Evolutionary conservation across 495 filamentous ascomycete genomes (phyloP).

Genomic region (Penicillium mononematosum): DNA sequence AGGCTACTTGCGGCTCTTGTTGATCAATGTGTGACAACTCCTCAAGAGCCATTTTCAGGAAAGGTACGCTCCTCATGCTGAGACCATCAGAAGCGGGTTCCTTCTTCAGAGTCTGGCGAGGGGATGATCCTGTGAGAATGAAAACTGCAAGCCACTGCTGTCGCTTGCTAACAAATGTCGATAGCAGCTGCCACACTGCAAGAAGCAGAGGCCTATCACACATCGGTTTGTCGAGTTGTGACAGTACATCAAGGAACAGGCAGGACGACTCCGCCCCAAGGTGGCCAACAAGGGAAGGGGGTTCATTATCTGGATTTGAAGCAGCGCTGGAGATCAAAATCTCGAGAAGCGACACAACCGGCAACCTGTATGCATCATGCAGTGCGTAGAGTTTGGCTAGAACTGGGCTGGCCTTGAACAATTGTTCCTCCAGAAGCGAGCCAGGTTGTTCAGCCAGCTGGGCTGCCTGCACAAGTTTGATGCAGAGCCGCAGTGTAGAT

Average conservation of each 20-base stretch:
- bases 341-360: slow-evolving; percentile 68
- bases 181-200: slow-evolving; percentile 79
- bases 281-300: slow-evolving; percentile 85
- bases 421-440: slow-evolving; percentile 67
- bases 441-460: slow-evolving; percentile 59
- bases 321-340: slow-evolving; percentile 69
- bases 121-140: slow-evolving; percentile 82
- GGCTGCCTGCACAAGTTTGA: slow-evolving; percentile 65
- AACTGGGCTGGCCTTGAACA: slow-evolving; percentile 74
- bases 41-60: slow-evolving; percentile 74
- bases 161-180: slow-evolving; percentile 81
- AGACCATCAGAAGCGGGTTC: slow-evolving; percentile 37
- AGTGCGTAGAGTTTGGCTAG: slow-evolving; percentile 76
- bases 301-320: slow-evolving; percentile 60
- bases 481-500: slow-evolving; percentile 63
- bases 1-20: slow-evolving; percentile 57
- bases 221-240: slow-evolving; percentile 75
- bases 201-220: slow-evolving; percentile 57
- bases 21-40: slow-evolving; percentile 65
- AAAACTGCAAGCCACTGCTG: slow-evolving; percentile 96
- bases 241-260: slow-evolving; percentile 76
- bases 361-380: slow-evolving; percentile 61
- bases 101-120: slow-evolving; percentile 66
- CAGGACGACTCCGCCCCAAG: slow-evolving; percentile 78
- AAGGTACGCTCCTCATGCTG: slow-evolving; percentile 53